Evolutionary conservation across 306 rosid genomes (phyloP).

Genomic region (Dryas drummondii): DNA sequence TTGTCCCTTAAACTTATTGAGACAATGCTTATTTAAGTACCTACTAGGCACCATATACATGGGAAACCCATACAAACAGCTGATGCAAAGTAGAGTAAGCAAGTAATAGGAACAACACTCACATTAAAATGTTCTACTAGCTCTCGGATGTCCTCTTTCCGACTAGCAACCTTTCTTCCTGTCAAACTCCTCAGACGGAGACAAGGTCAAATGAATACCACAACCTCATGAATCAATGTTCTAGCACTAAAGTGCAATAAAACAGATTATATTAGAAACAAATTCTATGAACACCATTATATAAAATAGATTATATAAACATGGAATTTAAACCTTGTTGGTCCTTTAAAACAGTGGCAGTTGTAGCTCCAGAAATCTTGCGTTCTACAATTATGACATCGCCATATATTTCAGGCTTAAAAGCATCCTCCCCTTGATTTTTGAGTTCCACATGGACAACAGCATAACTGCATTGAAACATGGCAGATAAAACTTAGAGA

Average conservation of each 20-base stretch:
- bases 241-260: not conserved
- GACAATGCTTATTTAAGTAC: not conserved
- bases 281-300: not conserved
- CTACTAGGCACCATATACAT: not conserved
- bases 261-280: not conserved
- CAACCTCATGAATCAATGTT: conserved; percentile 1
- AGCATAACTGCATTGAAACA: conserved; percentile 57
- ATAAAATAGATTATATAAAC: not conserved
- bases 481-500: conserved; percentile 13
- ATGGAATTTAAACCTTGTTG: conserved; percentile 51
- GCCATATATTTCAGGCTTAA: conserved; percentile 74
- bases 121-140: conserved; percentile 90
- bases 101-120: conserved; percentile 31
- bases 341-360: conserved; percentile 61
- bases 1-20: not conserved
- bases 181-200: conserved; percentile 38
- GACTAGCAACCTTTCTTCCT: conserved; percentile 69
- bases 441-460: conserved; percentile 68
- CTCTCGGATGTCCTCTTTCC: conserved; percentile 77
- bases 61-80: not conserved
- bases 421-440: conserved; percentile 90
- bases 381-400: conserved; percentile 67
- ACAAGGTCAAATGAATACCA: conserved; percentile 27
- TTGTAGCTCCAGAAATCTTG: conserved; percentile 60
- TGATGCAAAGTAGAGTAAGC: not conserved